Evolutionary conservation across 495 filamentous ascomycete genomes (phyloP), one percentile per base, ranked within the genome.

Genomic region (Glutinoglossum americanum): DNA sequence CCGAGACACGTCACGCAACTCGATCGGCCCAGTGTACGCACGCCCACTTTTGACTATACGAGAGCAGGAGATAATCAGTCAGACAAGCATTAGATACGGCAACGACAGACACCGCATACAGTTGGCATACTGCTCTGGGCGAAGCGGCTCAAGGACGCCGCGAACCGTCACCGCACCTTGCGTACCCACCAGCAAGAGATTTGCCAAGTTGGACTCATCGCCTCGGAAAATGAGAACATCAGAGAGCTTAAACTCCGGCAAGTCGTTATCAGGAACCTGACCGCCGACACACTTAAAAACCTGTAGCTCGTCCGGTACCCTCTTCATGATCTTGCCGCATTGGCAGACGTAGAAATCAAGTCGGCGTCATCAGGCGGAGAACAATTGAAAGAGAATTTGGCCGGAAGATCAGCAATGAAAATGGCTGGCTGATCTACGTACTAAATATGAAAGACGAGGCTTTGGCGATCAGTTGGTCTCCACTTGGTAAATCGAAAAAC

Each of bases 1-100:
- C 9, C 74, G 70, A 9, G 71, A 72, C 0, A 85, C 80, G 51
- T 76, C 71, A 37, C 33, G 28, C 21, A 56, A 6, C 54, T 41
- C 33, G 54, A 56, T 56, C 15, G n/a, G 11, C 5, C 49, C 49
- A 39, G 28, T 44, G n/a, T 37, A 41, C 3, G 10, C 17, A 23
- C 41, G n/a, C 0, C 54, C 33, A n/a, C 33, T 32, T 35, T n/a
- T n/a, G 33, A 47, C 33, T 37, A 10, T 41, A n/a, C 33, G 44
- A 5, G 10, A 26, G 6, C 8, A n/a, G n/a, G n/a, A 41, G 3
- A 30, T 41, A 21, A 21, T 19, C 15, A 1, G 44, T 53, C 30
- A 53, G 49, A 28, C 15, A 41, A 23, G 30, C 41, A 44, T 47
- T 10, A 56, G 33, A n/a, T 13, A 19, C 15, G 21, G 7, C 7